Percentiles rank a stretch among this genome's conserved stretches.
Conservation (phyloP, 169 alveolate species). For the Theileria equi region DNA sequence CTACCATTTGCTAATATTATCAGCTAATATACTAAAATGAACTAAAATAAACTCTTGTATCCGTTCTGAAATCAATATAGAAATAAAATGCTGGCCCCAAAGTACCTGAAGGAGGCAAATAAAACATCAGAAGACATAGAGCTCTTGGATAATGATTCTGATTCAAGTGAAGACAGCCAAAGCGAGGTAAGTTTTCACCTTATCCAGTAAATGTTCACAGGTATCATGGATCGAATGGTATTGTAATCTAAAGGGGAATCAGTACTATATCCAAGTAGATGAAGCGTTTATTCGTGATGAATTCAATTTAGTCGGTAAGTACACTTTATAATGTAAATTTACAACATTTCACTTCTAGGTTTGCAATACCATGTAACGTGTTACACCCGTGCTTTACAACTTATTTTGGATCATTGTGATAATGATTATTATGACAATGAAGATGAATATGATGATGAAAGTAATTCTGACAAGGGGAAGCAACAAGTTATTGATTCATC, state of each 20-base stretch:
- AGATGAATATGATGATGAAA: constrained; percentile 68
- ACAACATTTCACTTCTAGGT: constrained; percentile 23
- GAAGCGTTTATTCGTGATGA: constrained; percentile 91
- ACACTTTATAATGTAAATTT: constrained; percentile 29
- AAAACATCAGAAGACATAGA: constrained; percentile 55
- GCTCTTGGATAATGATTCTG: constrained; percentile 18
- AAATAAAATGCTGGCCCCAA: constrained; percentile 16
- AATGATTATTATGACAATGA: constrained; percentile 79
- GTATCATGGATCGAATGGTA: constrained; percentile 96
- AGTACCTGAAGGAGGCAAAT: constrained; percentile 30
- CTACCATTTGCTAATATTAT: too few relatives aligned
- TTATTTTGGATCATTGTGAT: constrained; percentile 83
- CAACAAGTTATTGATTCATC: constrained; percentile 76
- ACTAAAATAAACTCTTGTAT: not conserved
- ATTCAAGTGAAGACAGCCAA: constrained; percentile 45
- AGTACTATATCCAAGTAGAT: constrained; percentile 90
- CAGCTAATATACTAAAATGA: too few relatives aligned
- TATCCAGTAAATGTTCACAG: constrained; percentile 11
- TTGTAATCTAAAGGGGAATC: constrained; percentile 90
- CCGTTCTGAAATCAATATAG: constrained; percentile 1
- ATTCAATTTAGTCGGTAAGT: constrained; percentile 85
- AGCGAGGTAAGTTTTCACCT: constrained; percentile 42
- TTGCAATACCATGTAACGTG: constrained; percentile 77
- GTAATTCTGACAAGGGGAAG: constrained; percentile 68
- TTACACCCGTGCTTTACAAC: constrained; percentile 83